Percentiles rank a stretch among this genome's conserved stretches.
These are phyloP conservation scores for Fomitiporia mediterranea DNA, from an alignment of 1,284 basidiomycete genomes.

Conservation along the genomic window DNA sequence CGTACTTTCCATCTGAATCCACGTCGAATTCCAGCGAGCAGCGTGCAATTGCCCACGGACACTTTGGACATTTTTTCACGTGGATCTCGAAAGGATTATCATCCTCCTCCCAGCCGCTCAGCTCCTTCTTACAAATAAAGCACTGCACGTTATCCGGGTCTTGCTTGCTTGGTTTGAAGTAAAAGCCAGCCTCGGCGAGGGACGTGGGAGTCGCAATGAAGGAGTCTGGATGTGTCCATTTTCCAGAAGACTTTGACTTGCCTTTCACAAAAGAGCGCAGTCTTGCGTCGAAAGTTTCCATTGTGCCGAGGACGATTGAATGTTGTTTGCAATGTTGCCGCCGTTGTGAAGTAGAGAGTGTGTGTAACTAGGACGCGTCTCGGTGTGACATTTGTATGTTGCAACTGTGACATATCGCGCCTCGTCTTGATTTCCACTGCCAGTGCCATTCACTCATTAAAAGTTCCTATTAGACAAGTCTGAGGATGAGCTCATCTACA, in stretches of 20 bases:
- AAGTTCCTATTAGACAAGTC: neutral
- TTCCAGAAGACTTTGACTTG: slow-evolving; percentile 39
- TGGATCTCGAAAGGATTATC: slow-evolving; percentile 84
- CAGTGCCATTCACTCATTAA: neutral
- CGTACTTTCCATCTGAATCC: slow-evolving; percentile 53
- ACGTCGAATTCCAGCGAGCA: slow-evolving; percentile 59
- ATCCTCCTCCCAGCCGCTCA: slow-evolving; percentile 72
- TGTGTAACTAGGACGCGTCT: neutral
- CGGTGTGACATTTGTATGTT: neutral
- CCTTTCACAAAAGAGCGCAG: slow-evolving; percentile 50
- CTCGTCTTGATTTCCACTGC: neutral
- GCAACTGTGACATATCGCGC: slow-evolving; percentile 4
- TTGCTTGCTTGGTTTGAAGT: slow-evolving; percentile 58
- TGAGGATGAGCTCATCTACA: slow-evolving; percentile 5
- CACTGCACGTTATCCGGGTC: slow-evolving; percentile 70
- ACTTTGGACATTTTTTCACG: slow-evolving; percentile 56
- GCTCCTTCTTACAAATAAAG: slow-evolving; percentile 69
- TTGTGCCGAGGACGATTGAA: neutral
- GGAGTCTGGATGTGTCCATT: slow-evolving; percentile 62
- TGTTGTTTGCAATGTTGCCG: neutral
- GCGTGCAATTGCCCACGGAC: slow-evolving; percentile 73
- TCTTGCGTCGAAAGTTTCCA: slow-evolving; percentile 16
- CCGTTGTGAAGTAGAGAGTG: too few relatives aligned
- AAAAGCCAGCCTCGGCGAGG: slow-evolving; percentile 82
- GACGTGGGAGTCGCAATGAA: slow-evolving; percentile 63